These are phyloP conservation scores for Zygotorulaspora mrakii DNA, from an alignment of 1,139 yeast species.

Conservation along the genomic window DNA sequence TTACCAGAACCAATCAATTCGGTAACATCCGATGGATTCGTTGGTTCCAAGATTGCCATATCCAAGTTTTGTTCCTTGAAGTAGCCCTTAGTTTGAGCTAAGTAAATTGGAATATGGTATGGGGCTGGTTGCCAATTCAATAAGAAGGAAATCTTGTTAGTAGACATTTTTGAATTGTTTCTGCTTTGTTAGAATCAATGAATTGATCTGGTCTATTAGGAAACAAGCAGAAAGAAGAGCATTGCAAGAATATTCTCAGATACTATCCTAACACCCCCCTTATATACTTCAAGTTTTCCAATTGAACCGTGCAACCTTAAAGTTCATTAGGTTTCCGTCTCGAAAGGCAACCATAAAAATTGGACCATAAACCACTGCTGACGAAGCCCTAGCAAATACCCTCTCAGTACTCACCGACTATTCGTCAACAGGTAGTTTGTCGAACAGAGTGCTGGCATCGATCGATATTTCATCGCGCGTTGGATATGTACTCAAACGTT, in stretches of 20 bases:
- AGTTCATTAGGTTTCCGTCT: too few species aligned
- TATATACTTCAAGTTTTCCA: slow-evolving; percentile 3
- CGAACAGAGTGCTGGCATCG: too few species aligned
- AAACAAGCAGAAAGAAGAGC: not conserved
- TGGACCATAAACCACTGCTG: too few species aligned
- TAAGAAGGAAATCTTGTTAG: slow-evolving; percentile 50
- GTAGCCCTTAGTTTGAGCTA: slow-evolving; percentile 51
- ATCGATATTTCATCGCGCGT: too few species aligned
- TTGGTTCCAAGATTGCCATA: slow-evolving; percentile 53
- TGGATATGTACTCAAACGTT: not conserved
- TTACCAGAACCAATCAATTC: slow-evolving; percentile 56
- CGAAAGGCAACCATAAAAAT: too few species aligned
- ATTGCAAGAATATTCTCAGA: not conserved
- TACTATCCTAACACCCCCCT: slow-evolving; percentile 1
- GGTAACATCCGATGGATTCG: slow-evolving; percentile 58
- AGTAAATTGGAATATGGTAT: slow-evolving; percentile 52
- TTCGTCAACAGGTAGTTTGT: too few species aligned
- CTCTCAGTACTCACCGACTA: too few species aligned
- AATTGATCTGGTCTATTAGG: slow-evolving; percentile 3
- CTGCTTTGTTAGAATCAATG: slow-evolving; percentile 6
- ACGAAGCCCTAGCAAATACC: too few species aligned
- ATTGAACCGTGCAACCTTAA: too few species aligned
- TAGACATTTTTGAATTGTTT: slow-evolving; percentile 31
- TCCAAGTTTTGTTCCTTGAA: slow-evolving; percentile 51
- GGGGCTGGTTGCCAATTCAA: slow-evolving; percentile 59